A percentile compares a stretch with the other conserved stretches of the same genome.
phyloP scores from a whole-genome alignment of 2,329 filamentous ascomycete species.

The Tolypocladium paradoxum region DNA sequence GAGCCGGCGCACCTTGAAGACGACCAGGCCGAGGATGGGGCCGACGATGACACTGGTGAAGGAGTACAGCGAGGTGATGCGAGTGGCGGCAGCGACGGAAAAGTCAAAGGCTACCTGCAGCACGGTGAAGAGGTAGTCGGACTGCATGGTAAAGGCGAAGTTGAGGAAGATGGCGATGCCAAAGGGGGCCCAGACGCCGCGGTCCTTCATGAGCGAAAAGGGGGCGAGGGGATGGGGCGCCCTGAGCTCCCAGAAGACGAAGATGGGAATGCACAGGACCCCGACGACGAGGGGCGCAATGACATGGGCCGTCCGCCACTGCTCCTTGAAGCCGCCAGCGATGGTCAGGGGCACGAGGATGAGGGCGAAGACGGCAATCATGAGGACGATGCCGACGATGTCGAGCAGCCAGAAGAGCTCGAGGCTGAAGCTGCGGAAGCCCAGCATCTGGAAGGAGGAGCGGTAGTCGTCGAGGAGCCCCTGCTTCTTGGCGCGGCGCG shows the following conservation, averaged over 20 bases:
- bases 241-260: conserved; percentile 41
- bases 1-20: conserved; percentile 39
- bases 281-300: conserved; percentile 42
- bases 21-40: conserved; percentile 36
- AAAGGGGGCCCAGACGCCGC: conserved; percentile 48
- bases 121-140: conserved; percentile 48
- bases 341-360: conserved; percentile 42
- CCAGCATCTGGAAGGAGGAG: conserved; percentile 5
- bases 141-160: conserved; percentile 45
- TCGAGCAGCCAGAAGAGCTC: conserved; percentile 27
- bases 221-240: conserved; percentile 42
- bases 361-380: conserved; percentile 34
- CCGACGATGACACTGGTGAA: conserved; percentile 44
- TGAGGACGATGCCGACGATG: conserved; percentile 32
- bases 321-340: conserved; percentile 34
- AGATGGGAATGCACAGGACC: conserved; percentile 34
- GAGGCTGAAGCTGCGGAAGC: conserved; percentile 1
- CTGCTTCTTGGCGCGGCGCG: conserved; percentile 6
- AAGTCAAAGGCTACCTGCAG: conserved; percentile 48
- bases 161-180: conserved; percentile 40
- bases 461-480: conserved; percentile 23
- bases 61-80: conserved; percentile 44
- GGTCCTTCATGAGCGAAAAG: conserved; percentile 45
- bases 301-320: conserved; percentile 40
- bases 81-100: conserved; percentile 40